Percentiles rank a stretch among this genome's conserved stretches.
phyloP scores from a whole-genome alignment of 805 yeast genomes.

The Metschnikowia borealis region DNA sequence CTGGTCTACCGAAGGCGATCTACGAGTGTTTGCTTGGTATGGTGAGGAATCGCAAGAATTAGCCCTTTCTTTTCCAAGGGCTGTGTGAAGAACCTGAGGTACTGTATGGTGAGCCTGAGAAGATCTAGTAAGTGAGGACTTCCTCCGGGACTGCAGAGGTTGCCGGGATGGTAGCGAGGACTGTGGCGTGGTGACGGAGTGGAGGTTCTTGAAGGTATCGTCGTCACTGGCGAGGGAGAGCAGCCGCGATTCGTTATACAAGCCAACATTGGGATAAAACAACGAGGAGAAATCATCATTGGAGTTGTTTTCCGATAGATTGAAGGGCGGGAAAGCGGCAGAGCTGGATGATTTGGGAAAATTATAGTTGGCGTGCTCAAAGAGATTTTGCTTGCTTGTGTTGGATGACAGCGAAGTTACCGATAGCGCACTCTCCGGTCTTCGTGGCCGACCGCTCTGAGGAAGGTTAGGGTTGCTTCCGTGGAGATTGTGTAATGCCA shows the following conservation, averaged over 20 bases:
- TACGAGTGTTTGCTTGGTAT: background rate
- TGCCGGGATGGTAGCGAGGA: conserved; percentile 16
- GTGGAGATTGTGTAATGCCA: conserved; percentile 7
- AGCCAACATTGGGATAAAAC: conserved; percentile 7
- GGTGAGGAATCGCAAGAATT: background rate
- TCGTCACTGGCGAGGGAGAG: conserved; percentile 16
- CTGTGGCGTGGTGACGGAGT: conserved; percentile 11
- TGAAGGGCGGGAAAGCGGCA: conserved; percentile 19
- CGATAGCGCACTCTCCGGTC: conserved; percentile 41
- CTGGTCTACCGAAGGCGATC: conserved; percentile 4
- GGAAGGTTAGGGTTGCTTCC: conserved; percentile 9
- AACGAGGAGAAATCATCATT: conserved; percentile 14
- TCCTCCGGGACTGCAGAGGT: conserved; percentile 15
- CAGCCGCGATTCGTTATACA: conserved; percentile 13
- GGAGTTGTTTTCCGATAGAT: conserved; percentile 14
- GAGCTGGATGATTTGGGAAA: conserved; percentile 14
- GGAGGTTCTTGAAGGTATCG: conserved; percentile 6
- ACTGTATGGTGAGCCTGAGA: background rate
- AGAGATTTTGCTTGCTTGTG: conserved; percentile 14
- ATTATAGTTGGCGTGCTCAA: conserved; percentile 11
- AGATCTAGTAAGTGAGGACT: conserved; percentile 15
- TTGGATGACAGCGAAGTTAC: conserved; percentile 36
- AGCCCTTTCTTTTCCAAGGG: background rate
- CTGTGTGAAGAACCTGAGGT: conserved; percentile 13
- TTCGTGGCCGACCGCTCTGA: conserved; percentile 23